phyloP scores from a whole-genome alignment of 1,139 yeast genomes.

The Candida sp. region DNA sequence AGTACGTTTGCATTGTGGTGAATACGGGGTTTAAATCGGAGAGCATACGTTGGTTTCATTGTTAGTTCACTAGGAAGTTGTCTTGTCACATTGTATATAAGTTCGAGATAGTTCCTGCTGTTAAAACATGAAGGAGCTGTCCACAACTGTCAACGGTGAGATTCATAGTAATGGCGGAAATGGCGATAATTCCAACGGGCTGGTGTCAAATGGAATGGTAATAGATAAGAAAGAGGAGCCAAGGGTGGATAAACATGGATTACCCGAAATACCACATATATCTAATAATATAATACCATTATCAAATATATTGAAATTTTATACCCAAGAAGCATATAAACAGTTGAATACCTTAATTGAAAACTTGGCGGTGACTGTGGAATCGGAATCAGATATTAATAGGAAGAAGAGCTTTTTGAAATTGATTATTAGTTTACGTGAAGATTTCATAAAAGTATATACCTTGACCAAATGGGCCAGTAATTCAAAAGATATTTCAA shows the following conservation, averaged over 20 bases:
- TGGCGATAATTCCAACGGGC: conserved; percentile 7
- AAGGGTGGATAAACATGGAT: neutral
- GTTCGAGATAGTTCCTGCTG: neutral
- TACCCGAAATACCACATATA: conserved; percentile 68
- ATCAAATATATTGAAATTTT: conserved; percentile 52
- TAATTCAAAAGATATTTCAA: conserved; percentile 65
- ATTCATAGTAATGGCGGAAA: neutral
- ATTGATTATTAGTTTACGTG: conserved; percentile 66
- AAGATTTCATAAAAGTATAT: conserved; percentile 78
- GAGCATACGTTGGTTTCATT: neutral
- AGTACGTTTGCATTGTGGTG: neutral
- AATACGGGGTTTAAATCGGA: neutral
- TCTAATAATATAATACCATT: conserved; percentile 68
- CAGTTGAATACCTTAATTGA: conserved; percentile 63
- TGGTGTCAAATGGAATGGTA: neutral
- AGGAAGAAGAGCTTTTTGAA: conserved; percentile 70
- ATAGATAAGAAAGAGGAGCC: neutral
- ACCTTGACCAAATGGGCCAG: conserved; percentile 88
- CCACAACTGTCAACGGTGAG: conserved; percentile 1
- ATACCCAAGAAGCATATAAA: conserved; percentile 61
- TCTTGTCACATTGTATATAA: neutral
- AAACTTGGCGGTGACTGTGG: conserved; percentile 41
- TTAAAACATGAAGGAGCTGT: neutral
- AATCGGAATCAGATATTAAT: conserved; percentile 48
- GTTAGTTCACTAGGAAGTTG: neutral